Percentiles rank a stretch among this genome's conserved stretches.
These are phyloP conservation scores for Aspergillus sclerotiicarbonarius DNA, from an alignment of 495 filamentous ascomycete species.

Conservation along the genomic window DNA sequence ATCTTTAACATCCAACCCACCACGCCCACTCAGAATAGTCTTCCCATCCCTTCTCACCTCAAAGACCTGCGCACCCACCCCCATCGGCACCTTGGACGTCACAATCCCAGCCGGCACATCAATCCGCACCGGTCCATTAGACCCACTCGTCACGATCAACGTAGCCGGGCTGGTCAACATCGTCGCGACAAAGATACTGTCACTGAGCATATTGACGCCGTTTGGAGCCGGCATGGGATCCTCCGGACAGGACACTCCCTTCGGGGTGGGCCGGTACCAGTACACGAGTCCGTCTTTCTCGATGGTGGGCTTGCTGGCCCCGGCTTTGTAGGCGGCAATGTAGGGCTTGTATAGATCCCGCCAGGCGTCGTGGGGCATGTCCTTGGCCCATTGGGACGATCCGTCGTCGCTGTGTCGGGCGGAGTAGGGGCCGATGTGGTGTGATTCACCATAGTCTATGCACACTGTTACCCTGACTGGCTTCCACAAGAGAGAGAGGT, in stretches of 20 bases:
- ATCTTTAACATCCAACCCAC: conserved; percentile 45
- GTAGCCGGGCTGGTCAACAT: conserved; percentile 46
- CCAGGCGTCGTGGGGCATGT: conserved; percentile 48
- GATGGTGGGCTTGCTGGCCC: conserved; percentile 35
- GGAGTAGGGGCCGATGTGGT: conserved; percentile 47
- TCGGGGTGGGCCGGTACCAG: conserved; percentile 46
- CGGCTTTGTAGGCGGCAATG: conserved; percentile 56
- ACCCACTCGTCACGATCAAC: conserved; percentile 46
- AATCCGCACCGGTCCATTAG: conserved; percentile 18
- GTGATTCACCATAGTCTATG: conserved; percentile 60
- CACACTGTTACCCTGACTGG: too few species aligned
- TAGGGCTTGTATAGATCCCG: conserved; percentile 47
- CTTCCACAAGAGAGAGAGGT: too few species aligned
- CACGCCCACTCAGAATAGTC: conserved; percentile 45
- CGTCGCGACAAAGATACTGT: conserved; percentile 53
- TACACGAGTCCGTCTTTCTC: conserved; percentile 44
- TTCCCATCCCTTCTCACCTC: conserved; percentile 40
- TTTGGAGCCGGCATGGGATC: conserved; percentile 19
- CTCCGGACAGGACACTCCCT: conserved; percentile 27
- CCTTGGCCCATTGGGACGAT: conserved; percentile 57
- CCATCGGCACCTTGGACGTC: conserved; percentile 49
- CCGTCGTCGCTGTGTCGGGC: conserved; percentile 54
- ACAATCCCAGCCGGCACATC: conserved; percentile 49
- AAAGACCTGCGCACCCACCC: conserved; percentile 50
- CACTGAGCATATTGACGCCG: conserved; percentile 35